Evolutionary conservation across 176 grass and related monocot species (phyloP), one percentile per base, ranked within the genome.

Genomic region (Zoysia pacifica): DNA sequence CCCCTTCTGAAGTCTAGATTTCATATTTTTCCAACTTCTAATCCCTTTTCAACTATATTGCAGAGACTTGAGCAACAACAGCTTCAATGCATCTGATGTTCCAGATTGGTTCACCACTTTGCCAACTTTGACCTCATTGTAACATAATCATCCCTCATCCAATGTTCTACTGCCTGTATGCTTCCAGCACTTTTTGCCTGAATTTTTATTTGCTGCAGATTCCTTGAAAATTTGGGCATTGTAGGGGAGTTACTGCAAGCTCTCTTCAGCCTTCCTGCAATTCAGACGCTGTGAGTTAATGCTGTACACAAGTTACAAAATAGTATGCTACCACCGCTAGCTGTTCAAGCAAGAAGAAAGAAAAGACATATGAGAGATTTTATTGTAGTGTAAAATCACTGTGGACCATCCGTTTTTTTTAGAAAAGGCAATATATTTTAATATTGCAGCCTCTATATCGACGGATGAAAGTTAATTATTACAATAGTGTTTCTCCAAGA

Each of bases 21-120:
- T 20, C 11, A 50, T 0, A 28, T 28, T 28, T 66, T 60, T 65
- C 5, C 7, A 65, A 64, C 10, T 67, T 84, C 11, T 80, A 51
- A 20, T 40, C 18, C 2, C 28, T 11, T 75, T 68, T n/a, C 14
- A 44, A 67, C 1, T 1, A 72, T 72, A 2, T 73, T 19, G 48
- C 56, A 97, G 94, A 76, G 91, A 88, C 53, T 88, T 97, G 94
- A 93, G 94, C 73, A 97, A 97, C 71, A 93, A 97, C 52, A 86
- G 40, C 37, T 97, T 97, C 18, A 90, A 86, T 61, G 60, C 55
- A 73, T 93, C 94, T 39, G 79, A 81, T 91, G 72, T 20, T 69
- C 91, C 94, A 55, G n/a, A 48, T 12, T 97, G 94, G 94, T 88
- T 97, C 16, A 87, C 91, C 0, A 44, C 84, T 40, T 88, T 90